phyloP scores from a whole-genome alignment of 2,329 filamentous ascomycete genomes.

The Penicillium sp. region DNA sequence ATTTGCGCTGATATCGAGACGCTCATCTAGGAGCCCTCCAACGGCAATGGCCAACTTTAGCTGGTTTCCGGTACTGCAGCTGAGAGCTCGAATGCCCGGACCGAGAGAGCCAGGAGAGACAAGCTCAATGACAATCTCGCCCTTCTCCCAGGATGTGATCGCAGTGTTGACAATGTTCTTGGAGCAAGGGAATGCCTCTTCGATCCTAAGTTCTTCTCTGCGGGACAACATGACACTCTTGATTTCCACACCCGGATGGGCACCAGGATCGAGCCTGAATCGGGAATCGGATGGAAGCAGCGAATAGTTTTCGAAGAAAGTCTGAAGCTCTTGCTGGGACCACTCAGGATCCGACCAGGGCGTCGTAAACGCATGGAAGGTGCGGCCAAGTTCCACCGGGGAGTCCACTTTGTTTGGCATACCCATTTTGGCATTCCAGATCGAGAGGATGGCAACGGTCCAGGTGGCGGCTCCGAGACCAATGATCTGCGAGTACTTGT shows the following conservation, averaged over 20 bases:
- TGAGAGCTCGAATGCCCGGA: constrained; percentile 36
- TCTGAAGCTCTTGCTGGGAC: constrained; percentile 52
- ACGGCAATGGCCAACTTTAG: constrained; percentile 34
- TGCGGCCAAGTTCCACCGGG: constrained; percentile 31
- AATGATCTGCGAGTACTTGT: constrained; percentile 48
- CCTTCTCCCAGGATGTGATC: constrained; percentile 33
- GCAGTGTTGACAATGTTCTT: constrained; percentile 34
- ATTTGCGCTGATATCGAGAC: constrained; percentile 35
- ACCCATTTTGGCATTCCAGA: constrained; percentile 49
- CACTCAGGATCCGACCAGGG: constrained; percentile 45
- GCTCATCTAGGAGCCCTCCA: constrained; percentile 28
- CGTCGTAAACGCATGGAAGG: constrained; percentile 46
- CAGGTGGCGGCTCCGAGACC: constrained; percentile 51
- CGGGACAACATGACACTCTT: constrained; percentile 42
- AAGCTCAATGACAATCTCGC: constrained; percentile 34
- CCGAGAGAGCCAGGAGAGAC: constrained; percentile 33
- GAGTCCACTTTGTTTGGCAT: constrained; percentile 43
- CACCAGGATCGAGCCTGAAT: constrained; percentile 40
- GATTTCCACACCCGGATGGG: constrained; percentile 46
- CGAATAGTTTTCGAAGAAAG: constrained; percentile 44
- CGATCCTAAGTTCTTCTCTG: constrained; percentile 32
- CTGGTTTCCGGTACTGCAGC: constrained; percentile 27
- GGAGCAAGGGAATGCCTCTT: constrained; percentile 47
- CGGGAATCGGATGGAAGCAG: constrained; percentile 44
- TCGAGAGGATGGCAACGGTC: constrained; percentile 50